A percentile compares a stretch with the other conserved stretches of the same genome.
phyloP scores from a whole-genome alignment of 768 basidiomycete species.

The Pleurotus tuoliensis region DNA sequence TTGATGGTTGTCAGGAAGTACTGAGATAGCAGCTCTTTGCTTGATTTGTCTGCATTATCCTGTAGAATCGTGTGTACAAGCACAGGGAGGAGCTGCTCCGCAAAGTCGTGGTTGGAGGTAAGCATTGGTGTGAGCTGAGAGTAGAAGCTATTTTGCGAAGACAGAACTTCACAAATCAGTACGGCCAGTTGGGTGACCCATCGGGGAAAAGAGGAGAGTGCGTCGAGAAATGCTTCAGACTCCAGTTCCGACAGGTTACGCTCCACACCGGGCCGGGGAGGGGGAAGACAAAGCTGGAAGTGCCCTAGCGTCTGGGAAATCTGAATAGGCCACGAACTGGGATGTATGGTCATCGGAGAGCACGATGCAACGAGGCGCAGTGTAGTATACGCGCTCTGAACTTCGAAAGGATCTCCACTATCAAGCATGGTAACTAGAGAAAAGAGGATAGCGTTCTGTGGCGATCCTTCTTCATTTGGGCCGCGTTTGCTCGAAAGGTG shows the following conservation, averaged over 20 bases:
- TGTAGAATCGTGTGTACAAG: slow-evolving; percentile 69
- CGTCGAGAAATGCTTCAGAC: slow-evolving; percentile 29
- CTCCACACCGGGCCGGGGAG: slow-evolving; percentile 24
- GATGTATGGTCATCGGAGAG: slow-evolving; percentile 24
- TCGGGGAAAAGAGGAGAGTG: slow-evolving; percentile 44
- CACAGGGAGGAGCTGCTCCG: slow-evolving; percentile 66
- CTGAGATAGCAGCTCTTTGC: slow-evolving; percentile 34
- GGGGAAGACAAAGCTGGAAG: slow-evolving; percentile 37
- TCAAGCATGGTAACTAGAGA: slow-evolving; percentile 59
- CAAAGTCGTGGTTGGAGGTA: slow-evolving; percentile 48
- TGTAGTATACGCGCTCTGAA: slow-evolving; percentile 59
- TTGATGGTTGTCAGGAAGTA: slow-evolving; percentile 59
- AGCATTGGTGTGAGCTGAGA: slow-evolving; percentile 63
- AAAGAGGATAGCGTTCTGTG: slow-evolving; percentile 48
- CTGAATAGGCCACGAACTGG: slow-evolving; percentile 32
- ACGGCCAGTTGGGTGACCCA: slow-evolving; percentile 65
- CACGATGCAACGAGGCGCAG: slow-evolving; percentile 55
- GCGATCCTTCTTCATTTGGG: slow-evolving; percentile 21
- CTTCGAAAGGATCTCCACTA: slow-evolving; percentile 40
- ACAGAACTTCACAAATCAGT: slow-evolving; percentile 57
- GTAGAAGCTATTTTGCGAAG: slow-evolving; percentile 56
- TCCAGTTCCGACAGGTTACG: slow-evolving; percentile 35
- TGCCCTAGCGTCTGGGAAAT: slow-evolving; percentile 43
- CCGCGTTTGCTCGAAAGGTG: slow-evolving; percentile 20
- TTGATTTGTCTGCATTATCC: slow-evolving; percentile 20